These are phyloP conservation scores for Talaromyces sp. DNA, from an alignment of 2,329 filamentous ascomycete species.

Conservation along the genomic window DNA sequence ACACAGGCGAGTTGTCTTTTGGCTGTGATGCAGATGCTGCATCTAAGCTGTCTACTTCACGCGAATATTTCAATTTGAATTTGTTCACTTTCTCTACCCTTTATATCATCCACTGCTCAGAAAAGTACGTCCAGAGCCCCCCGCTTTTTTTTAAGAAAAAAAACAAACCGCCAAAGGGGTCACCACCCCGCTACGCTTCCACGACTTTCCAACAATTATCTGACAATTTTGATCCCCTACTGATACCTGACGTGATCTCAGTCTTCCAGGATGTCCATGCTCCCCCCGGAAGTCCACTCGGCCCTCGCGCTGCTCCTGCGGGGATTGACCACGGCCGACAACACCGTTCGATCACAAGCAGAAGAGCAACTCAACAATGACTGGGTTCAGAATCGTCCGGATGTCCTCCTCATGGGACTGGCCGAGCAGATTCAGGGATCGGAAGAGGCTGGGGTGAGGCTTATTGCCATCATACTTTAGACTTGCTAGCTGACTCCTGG, in stretches of 20 bases:
- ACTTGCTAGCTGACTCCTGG: neutral
- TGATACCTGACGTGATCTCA: constrained; percentile 13
- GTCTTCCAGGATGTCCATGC: constrained; percentile 64
- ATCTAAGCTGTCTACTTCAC: constrained; percentile 13
- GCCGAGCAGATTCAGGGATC: constrained; percentile 83
- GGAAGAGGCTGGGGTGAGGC: constrained; percentile 64
- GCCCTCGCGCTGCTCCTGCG: constrained; percentile 82
- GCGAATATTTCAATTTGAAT: neutral
- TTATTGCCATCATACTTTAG: neutral
- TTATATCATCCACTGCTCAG: neutral
- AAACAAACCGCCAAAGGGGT: neutral
- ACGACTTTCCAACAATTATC: constrained; percentile 10
- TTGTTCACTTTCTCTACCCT: neutral
- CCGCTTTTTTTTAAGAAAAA: constrained; percentile 4
- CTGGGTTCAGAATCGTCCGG: constrained; percentile 77
- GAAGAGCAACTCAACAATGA: constrained; percentile 87
- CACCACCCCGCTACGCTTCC: constrained; percentile 5
- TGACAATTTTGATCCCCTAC: neutral
- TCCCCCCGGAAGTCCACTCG: constrained; percentile 75
- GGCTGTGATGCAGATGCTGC: constrained; percentile 22
- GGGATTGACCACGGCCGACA: constrained; percentile 85
- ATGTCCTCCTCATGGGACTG: constrained; percentile 86
- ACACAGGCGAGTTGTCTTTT: constrained; percentile 12
- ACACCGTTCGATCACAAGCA: constrained; percentile 73
- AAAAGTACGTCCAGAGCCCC: neutral